phyloP scores from a whole-genome alignment of 345 rosid genomes.

The Xanthoceras sorbifolium region DNA sequence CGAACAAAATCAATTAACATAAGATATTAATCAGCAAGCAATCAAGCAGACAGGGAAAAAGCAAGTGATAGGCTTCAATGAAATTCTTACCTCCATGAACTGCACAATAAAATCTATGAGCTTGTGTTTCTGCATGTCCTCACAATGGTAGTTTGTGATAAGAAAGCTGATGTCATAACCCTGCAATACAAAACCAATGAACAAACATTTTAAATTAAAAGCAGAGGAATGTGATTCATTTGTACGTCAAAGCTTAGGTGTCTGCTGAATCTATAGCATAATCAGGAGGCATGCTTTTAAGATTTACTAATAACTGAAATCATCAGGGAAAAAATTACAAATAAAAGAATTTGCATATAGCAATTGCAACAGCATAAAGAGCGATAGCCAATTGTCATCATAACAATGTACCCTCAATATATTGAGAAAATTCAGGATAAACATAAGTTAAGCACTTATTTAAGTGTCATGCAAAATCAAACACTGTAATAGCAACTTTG shows the following conservation, averaged over 20 bases:
- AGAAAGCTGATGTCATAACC: constrained; percentile 99
- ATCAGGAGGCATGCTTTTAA: background rate
- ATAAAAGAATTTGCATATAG: background rate
- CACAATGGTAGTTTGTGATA: constrained; percentile 92
- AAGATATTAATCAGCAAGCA: background rate
- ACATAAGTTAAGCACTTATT: background rate
- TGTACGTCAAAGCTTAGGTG: background rate
- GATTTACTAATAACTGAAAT: background rate
- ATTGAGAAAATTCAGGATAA: background rate
- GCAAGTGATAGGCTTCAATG: constrained; percentile 9
- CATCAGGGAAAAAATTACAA: background rate
- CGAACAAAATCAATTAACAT: background rate
- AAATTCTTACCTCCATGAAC: constrained; percentile 91
- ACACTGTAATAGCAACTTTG: background rate
- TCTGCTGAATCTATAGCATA: constrained; percentile 1
- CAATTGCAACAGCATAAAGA: background rate
- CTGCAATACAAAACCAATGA: constrained; percentile 41
- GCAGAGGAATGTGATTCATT: background rate
- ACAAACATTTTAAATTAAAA: background rate
- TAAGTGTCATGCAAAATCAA: background rate
- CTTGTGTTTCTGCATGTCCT: constrained; percentile 97
- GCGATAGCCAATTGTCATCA: background rate
- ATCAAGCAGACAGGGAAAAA: background rate
- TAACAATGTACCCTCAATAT: background rate
- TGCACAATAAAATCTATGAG: constrained; percentile 95